These are phyloP conservation scores for Hyphopichia buzzinii DNA, from an alignment of 1,139 yeast genomes.

Conservation along the genomic window DNA sequence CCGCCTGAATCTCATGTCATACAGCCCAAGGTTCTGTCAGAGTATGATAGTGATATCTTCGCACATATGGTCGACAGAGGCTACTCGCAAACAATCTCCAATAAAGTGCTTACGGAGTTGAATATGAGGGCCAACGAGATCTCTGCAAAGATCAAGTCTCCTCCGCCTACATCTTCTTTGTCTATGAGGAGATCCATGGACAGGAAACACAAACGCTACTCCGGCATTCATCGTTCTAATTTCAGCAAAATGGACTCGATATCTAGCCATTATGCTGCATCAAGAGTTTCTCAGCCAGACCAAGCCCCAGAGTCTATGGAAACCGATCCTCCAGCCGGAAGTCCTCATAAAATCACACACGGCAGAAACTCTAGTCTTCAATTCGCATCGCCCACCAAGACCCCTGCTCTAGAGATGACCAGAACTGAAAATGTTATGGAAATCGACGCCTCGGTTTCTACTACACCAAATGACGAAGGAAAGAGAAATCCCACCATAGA, in stretches of 20 bases:
- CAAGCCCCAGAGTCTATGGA: neutral
- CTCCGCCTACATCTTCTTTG: constrained; percentile 3
- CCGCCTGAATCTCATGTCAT: constrained; percentile 15
- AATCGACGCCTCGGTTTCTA: neutral
- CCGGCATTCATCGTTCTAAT: constrained; percentile 32
- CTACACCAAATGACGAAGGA: constrained; percentile 8
- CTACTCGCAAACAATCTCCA: constrained; percentile 39
- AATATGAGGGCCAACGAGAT: constrained; percentile 34
- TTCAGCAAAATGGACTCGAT: constrained; percentile 45
- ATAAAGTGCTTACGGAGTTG: constrained; percentile 41
- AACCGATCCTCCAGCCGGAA: neutral
- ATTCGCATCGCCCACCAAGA: neutral
- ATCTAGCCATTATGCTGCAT: constrained; percentile 37
- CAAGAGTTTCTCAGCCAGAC: constrained; percentile 1
- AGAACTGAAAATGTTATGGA: constrained; percentile 4
- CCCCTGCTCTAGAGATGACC: neutral
- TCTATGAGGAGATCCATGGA: constrained; percentile 12
- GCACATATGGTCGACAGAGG: constrained; percentile 38
- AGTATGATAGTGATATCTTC: constrained; percentile 1
- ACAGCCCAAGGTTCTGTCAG: neutral
- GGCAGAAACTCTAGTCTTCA: neutral
- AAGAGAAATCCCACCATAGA: constrained; percentile 10
- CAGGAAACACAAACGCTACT: constrained; percentile 31
- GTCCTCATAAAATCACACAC: neutral
- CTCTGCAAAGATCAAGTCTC: constrained; percentile 15